phyloP scores from a whole-genome alignment of 225 moss, liverwort and hornwort species.

The Polytrichum commune region DNA sequence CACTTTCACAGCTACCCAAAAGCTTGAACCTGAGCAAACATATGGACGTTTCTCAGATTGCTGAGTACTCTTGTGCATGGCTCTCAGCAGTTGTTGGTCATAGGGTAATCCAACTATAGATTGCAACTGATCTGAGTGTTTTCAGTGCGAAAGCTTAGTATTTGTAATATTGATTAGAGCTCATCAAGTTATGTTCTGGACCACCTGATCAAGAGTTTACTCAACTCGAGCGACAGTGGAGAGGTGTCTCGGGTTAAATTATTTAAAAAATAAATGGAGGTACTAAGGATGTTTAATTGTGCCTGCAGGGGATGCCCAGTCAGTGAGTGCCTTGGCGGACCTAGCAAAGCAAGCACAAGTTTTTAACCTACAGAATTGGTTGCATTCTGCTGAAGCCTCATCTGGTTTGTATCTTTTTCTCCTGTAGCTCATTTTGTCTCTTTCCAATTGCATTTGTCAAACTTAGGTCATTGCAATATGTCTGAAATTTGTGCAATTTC shows the following conservation, averaged over 20 bases:
- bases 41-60: no score
- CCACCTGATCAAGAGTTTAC: background rate
- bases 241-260: background rate
- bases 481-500: background rate
- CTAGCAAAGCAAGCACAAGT: slow-evolving; percentile 96
- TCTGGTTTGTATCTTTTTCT: slow-evolving; percentile 41
- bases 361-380: slow-evolving; percentile 95
- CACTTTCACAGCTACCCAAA: no score
- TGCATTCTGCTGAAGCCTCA: slow-evolving; percentile 75
- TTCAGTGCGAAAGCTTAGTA: no score
- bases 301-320: slow-evolving; percentile 86
- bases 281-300: background rate
- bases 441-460: background rate
- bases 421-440: background rate
- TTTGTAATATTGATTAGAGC: no score
- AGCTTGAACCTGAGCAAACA: no score
- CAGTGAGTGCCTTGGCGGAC: slow-evolving; percentile 90
- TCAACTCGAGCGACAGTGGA: background rate
- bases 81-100: no score
- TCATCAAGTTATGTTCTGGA: background rate
- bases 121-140: no score
- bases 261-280: background rate
- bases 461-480: background rate
- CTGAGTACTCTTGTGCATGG: no score
- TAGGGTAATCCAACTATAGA: no score